Percentiles rank a stretch among this genome's conserved stretches.
Evolutionary conservation across 805 yeast genomes (phyloP).

Genomic region (Sungouiella thailandica): DNA sequence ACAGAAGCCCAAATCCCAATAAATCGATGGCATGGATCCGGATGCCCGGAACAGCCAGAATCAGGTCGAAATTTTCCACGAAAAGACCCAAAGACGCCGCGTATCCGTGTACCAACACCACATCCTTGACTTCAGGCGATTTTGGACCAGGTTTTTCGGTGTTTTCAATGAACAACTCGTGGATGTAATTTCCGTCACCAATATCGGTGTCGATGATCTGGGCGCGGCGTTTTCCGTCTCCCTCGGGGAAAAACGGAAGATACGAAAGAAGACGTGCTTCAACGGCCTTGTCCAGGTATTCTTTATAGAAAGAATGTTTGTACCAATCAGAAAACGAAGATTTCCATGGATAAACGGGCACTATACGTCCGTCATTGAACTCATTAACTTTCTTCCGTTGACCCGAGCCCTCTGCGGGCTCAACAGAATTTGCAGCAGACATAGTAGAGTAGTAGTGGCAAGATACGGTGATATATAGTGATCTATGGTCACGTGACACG

Average conservation of each 20-base stretch:
- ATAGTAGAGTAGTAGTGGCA: neutral
- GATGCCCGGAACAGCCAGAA: slow-evolving; percentile 47
- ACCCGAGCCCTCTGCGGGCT: neutral
- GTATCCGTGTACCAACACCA: slow-evolving; percentile 86
- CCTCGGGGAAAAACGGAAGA: slow-evolving; percentile 55
- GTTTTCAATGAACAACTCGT: slow-evolving; percentile 67
- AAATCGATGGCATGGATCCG: slow-evolving; percentile 65
- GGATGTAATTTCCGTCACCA: slow-evolving; percentile 54
- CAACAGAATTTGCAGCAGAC: neutral
- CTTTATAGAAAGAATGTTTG: slow-evolving; percentile 9
- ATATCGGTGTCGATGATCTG: slow-evolving; percentile 51
- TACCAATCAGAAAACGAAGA: slow-evolving; percentile 14
- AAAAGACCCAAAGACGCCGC: slow-evolving; percentile 88
- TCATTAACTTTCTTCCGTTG: slow-evolving; percentile 5
- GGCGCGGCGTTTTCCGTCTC: slow-evolving; percentile 44
- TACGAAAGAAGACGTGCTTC: slow-evolving; percentile 45
- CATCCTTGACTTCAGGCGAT: slow-evolving; percentile 29
- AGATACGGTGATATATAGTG: neutral
- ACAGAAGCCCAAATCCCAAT: slow-evolving; percentile 67
- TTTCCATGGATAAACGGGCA: slow-evolving; percentile 13
- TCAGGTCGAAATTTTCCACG: slow-evolving; percentile 56
- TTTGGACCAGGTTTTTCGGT: slow-evolving; percentile 29
- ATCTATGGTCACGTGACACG: neutral
- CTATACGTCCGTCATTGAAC: slow-evolving; percentile 11
- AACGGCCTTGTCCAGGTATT: slow-evolving; percentile 22